phyloP scores from a whole-genome alignment of 176 grass and related monocot species.

The Lolium perenne region DNA sequence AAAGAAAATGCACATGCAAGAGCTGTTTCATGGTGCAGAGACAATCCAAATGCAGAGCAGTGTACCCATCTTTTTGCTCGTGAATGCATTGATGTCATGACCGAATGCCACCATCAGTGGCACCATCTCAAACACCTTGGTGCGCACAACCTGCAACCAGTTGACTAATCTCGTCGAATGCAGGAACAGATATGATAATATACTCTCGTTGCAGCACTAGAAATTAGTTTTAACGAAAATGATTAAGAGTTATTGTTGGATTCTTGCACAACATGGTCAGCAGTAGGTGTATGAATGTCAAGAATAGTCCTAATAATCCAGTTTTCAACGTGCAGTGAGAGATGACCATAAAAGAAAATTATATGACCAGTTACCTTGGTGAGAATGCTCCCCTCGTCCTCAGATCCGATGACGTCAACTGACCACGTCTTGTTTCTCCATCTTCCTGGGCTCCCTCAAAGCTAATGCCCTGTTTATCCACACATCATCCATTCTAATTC shows the following conservation, averaged over 20 bases:
- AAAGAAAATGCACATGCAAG: not conserved
- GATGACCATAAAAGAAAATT: not conserved
- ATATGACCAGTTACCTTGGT: not conserved
- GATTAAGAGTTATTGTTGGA: not conserved
- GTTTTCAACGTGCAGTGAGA: not conserved
- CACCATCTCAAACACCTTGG: not conserved
- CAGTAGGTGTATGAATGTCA: not conserved
- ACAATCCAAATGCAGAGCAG: not conserved
- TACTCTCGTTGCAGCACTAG: not conserved
- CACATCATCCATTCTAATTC: not conserved
- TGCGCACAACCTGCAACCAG: not conserved
- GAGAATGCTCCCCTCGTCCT: not conserved
- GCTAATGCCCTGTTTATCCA: not conserved
- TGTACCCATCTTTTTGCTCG: not conserved
- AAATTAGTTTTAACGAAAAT: not conserved
- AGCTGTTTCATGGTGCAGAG: too few relatives aligned
- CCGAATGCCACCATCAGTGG: not conserved
- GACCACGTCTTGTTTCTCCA: not conserved
- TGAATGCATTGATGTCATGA: not conserved
- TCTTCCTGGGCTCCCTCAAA: not conserved
- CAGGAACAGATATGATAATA: not conserved
- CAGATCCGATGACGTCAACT: not conserved
- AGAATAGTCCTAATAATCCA: not conserved
- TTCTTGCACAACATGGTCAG: not conserved
- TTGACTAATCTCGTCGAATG: not conserved